Percentiles rank a stretch among this genome's conserved stretches.
These are phyloP conservation scores for Aspergillus bertholletiae DNA, from an alignment of 495 filamentous ascomycete genomes.

Conservation along the genomic window DNA sequence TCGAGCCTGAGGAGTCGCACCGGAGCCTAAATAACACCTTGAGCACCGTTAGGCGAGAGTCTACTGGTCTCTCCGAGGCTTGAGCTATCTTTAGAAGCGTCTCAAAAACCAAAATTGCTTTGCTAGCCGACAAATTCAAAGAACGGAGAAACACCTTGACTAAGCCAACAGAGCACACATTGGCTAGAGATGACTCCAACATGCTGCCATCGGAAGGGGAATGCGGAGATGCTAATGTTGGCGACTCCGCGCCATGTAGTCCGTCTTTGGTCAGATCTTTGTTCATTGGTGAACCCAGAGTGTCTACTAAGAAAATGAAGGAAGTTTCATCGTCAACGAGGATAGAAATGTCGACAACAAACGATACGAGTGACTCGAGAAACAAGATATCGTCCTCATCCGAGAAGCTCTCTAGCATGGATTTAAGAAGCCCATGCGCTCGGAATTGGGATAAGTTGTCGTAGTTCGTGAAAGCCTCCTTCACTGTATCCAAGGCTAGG, in stretches of 20 bases:
- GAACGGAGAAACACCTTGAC: slow-evolving; percentile 44
- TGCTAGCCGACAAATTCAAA: slow-evolving; percentile 35
- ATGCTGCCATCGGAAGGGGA: slow-evolving; percentile 29
- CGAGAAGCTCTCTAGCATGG: slow-evolving; percentile 41
- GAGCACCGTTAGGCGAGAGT: slow-evolving; percentile 75
- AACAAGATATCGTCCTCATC: slow-evolving; percentile 48
- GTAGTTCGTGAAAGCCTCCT: slow-evolving; percentile 58
- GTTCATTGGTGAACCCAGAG: slow-evolving; percentile 35
- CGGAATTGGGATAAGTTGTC: slow-evolving; percentile 34
- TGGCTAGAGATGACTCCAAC: slow-evolving; percentile 37
- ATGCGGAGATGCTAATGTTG: slow-evolving; percentile 23
- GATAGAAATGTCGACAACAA: slow-evolving; percentile 35
- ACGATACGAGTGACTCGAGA: slow-evolving; percentile 45
- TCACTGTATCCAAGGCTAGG: slow-evolving; percentile 62
- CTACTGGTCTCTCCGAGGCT: slow-evolving; percentile 42
- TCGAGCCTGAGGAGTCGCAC: slow-evolving; percentile 69
- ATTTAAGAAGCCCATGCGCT: slow-evolving; percentile 34
- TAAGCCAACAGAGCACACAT: slow-evolving; percentile 40
- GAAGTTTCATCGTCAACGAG: slow-evolving; percentile 25
- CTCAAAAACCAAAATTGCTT: slow-evolving; percentile 37
- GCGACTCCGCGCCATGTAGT: slow-evolving; percentile 12
- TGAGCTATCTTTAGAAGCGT: slow-evolving; percentile 37
- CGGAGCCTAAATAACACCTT: slow-evolving; percentile 82
- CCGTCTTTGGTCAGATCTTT: slow-evolving; percentile 29
- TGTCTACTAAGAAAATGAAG: slow-evolving; percentile 35